These are phyloP conservation scores for Thraustotheca clavata DNA, from an alignment of 352 stramenopile species.

Conservation along the genomic window DNA sequence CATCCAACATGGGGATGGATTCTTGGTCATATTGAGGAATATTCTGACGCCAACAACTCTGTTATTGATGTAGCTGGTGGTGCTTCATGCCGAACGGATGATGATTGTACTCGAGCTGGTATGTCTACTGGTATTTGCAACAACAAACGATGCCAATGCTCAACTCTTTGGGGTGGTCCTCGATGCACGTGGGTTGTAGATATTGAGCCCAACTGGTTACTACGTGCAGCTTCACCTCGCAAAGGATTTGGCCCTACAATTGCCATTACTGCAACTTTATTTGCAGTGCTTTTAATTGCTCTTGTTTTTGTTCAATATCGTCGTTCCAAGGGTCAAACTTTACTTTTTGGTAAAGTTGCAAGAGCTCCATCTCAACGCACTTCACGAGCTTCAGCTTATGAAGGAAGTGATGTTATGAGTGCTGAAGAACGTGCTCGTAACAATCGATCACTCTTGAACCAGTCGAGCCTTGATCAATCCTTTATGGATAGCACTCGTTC, in stretches of 20 bases:
- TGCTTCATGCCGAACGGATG: slow-evolving; percentile 30
- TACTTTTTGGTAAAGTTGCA: not conserved
- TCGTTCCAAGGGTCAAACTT: not conserved
- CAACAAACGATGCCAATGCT: slow-evolving; percentile 39
- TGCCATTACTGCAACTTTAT: not conserved
- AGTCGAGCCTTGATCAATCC: not conserved
- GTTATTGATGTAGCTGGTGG: slow-evolving; percentile 33
- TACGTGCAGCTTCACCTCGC: slow-evolving; percentile 23
- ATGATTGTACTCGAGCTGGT: slow-evolving; percentile 38
- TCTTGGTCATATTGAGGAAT: slow-evolving; percentile 40
- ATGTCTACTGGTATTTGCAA: slow-evolving; percentile 35
- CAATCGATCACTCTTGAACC: not conserved
- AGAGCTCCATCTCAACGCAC: not conserved
- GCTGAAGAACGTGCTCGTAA: not conserved
- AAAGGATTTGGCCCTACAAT: slow-evolving; percentile 38
- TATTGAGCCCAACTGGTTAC: slow-evolving; percentile 9
- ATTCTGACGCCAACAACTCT: slow-evolving; percentile 37
- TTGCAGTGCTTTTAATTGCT: not conserved
- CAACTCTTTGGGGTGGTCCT: slow-evolving; percentile 31
- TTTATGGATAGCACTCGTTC: not conserved
- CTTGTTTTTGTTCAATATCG: not conserved
- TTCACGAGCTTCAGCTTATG: not conserved
- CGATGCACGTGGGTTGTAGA: slow-evolving; percentile 29
- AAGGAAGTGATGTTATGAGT: not conserved
- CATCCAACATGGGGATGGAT: slow-evolving; percentile 68